phyloP scores from a whole-genome alignment of 768 basidiomycete species.

The Amanita subjunquillea region DNA sequence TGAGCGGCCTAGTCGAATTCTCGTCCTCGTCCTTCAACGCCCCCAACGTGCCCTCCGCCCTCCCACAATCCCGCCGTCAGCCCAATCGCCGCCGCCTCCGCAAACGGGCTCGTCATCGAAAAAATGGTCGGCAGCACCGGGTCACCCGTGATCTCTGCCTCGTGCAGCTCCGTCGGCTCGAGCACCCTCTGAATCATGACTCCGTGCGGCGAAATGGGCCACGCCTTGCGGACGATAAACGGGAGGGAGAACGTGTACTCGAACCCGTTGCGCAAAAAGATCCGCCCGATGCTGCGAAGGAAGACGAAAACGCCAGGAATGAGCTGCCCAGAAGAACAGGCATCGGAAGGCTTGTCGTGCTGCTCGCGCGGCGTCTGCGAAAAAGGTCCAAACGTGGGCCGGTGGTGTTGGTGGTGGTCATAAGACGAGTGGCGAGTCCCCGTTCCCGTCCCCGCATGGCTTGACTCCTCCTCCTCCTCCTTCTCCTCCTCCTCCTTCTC shows the following conservation, averaged over 20 bases:
- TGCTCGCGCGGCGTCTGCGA: slow-evolving; percentile 30
- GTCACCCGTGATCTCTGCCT: slow-evolving; percentile 57
- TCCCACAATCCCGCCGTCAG: slow-evolving; percentile 48
- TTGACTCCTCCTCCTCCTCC: slow-evolving; percentile 8
- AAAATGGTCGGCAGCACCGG: slow-evolving; percentile 72
- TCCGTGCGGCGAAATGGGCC: slow-evolving; percentile 72
- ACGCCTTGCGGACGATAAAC: slow-evolving; percentile 69
- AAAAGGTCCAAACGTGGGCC: slow-evolving; percentile 49
- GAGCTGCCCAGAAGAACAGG: slow-evolving; percentile 20
- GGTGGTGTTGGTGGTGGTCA: background rate
- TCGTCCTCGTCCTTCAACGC: slow-evolving; percentile 46
- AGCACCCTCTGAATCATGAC: slow-evolving; percentile 70
- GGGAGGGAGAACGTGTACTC: slow-evolving; percentile 76
- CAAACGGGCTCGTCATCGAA: slow-evolving; percentile 65
- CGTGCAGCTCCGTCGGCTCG: slow-evolving; percentile 55
- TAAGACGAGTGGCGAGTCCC: no score
- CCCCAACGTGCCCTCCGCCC: slow-evolving; percentile 22
- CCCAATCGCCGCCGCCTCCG: slow-evolving; percentile 66
- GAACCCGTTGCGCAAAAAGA: slow-evolving; percentile 59
- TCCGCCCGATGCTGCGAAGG: slow-evolving; percentile 61
- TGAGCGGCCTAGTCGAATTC: slow-evolving; percentile 36
- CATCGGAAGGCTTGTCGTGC: slow-evolving; percentile 15
- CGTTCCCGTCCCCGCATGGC: slow-evolving; percentile 14
- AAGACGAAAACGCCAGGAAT: slow-evolving; percentile 68
- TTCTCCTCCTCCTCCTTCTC: slow-evolving; percentile 7